Base-by-base conservation (phyloP, 139 green algal species). In the Picochlorum sp. region DNA sequence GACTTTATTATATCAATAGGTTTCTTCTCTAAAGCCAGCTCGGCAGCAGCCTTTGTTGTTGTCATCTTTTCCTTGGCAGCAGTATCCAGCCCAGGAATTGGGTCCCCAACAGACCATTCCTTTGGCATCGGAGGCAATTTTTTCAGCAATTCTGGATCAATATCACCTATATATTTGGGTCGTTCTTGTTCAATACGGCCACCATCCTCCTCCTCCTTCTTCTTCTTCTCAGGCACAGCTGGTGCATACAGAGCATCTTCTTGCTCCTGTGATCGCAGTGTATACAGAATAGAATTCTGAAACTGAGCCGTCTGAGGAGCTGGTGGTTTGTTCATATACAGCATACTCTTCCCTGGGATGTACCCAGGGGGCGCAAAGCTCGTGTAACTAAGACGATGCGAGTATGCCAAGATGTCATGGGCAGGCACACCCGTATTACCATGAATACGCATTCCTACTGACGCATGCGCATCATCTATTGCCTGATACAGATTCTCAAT, bases 271-370 rank as follows among this genome's bases (percentile, higher is more conserved):
- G 34, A 41, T 3, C 34, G 34, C 8, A 9, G 8, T 2, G 34
- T 41, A 23, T 85, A 72, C 16, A 85, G 76, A 65, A 68, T 58
- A 4, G 78, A 83, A 21, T 47, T 58, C 1, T 68, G 50, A 24
- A 85, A 45, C 65, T 85, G 71, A 6, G 60, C 57, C 14, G 83
- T 68, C 49, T 85, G 78, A 16, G 76, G 78, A 26, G 74, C 73
- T 3, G 78, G 78, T 2, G 78, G 78, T 41, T 78, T 65, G 65
- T 79, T 79, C 44, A 72, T 49, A 13, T 38, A 45, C 34, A 77
- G 67, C 20, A 47, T 45, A 18, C 73, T 71, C 41, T 65, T 38
- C 6, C 70, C 75, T 8, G 66, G 57, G 20, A 67, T 44, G 59
- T 69, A 73, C 4, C 63, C 75, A 7, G 73, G 54, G 4, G 78